These are phyloP conservation scores for Vanilla planifolia DNA, from an alignment of 106 monocot genomes.

Conservation along the genomic window DNA sequence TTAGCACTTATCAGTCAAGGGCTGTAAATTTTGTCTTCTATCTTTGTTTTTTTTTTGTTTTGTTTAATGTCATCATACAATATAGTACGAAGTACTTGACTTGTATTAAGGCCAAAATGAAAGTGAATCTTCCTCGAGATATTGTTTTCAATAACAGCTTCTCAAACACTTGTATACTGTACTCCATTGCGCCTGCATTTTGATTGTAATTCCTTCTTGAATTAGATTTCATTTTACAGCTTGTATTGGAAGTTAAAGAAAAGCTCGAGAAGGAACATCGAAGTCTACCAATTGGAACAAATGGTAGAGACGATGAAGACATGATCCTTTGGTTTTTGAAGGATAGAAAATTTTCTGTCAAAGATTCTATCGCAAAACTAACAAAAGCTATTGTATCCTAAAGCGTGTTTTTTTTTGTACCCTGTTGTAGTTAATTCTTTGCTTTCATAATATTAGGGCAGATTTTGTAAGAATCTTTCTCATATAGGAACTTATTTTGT, in stretches of 20 bases:
- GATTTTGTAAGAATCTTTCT: background rate
- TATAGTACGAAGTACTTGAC: too few species aligned
- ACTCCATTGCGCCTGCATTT: too few species aligned
- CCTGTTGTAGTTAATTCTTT: background rate
- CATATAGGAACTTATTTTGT: too few species aligned
- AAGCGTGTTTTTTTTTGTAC: background rate
- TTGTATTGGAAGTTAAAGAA: conserved; percentile 79
- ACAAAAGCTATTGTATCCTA: conserved; percentile 85
- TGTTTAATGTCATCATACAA: too few species aligned
- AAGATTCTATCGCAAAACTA: conserved; percentile 65
- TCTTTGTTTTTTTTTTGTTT: too few species aligned
- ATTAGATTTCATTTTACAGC: conserved; percentile 27
- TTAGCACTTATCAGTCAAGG: too few species aligned
- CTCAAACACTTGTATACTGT: too few species aligned
- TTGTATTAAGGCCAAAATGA: too few species aligned
- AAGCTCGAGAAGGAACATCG: conserved; percentile 53
- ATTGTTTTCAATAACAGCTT: too few species aligned
- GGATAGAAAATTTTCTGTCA: conserved; percentile 77
- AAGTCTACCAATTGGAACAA: conserved; percentile 54
- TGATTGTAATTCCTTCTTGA: background rate
- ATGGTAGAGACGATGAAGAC: conserved; percentile 71
- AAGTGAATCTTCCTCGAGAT: too few species aligned
- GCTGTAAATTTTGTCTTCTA: too few species aligned
- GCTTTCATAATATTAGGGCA: too few species aligned
- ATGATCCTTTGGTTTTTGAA: conserved; percentile 85